These are phyloP conservation scores for Aspergillus carlsbadensis DNA, from an alignment of 495 filamentous ascomycete genomes.

Conservation along the genomic window DNA sequence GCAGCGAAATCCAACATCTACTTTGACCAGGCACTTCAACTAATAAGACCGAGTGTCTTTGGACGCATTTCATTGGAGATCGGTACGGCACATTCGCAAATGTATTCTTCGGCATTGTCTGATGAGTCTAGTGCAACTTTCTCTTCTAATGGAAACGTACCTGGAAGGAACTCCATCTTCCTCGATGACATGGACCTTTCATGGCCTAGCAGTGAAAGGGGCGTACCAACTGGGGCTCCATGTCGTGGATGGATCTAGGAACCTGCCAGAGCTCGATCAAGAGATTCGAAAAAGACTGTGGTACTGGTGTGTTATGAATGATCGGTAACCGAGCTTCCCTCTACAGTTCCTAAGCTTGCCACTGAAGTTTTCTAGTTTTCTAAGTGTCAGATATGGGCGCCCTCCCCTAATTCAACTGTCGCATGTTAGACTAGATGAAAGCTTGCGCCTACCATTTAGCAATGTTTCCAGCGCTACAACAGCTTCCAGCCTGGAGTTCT, in stretches of 20 bases:
- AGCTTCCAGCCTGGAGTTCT: neutral
- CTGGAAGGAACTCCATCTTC: neutral
- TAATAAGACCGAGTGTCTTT: neutral
- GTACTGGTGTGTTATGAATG: slow-evolving; percentile 12
- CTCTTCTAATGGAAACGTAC: neutral
- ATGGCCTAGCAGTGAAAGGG: slow-evolving; percentile 2
- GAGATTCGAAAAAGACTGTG: slow-evolving; percentile 2
- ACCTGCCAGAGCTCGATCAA: neutral
- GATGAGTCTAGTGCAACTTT: neutral
- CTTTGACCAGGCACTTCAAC: neutral
- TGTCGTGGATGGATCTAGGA: neutral
- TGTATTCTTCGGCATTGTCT: neutral
- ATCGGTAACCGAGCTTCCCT: neutral
- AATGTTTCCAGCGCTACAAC: neutral
- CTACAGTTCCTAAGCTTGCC: too few relatives aligned
- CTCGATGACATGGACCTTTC: slow-evolving; percentile 2
- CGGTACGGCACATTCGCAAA: neutral
- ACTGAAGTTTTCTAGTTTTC: neutral
- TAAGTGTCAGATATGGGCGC: neutral
- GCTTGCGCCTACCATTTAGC: neutral
- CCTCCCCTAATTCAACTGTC: slow-evolving; percentile 2
- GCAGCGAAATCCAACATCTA: neutral
- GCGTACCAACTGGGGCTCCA: slow-evolving; percentile 7
- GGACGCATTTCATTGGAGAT: neutral
- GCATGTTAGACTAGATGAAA: neutral